phyloP scores from a whole-genome alignment of 371 early-diverging fungal genomes.

The Phascolomyces articulosus region DNA sequence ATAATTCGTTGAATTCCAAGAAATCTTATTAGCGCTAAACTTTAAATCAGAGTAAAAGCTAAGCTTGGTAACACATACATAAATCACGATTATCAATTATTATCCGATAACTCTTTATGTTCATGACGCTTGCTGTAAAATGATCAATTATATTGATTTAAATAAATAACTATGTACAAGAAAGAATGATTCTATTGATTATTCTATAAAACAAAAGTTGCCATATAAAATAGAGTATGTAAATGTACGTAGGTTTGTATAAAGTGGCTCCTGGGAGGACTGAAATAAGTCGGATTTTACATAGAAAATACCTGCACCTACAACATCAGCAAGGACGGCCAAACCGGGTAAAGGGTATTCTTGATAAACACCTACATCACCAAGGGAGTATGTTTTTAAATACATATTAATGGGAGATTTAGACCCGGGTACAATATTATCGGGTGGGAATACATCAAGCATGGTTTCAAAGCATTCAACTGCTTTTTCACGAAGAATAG shows the following conservation, averaged over 20 bases:
- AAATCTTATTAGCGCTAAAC: too few species aligned
- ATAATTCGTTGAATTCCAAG: too few species aligned
- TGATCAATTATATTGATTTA: too few species aligned
- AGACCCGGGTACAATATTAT: background rate
- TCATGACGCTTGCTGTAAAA: too few species aligned
- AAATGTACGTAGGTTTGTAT: background rate
- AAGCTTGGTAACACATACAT: too few species aligned
- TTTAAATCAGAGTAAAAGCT: too few species aligned
- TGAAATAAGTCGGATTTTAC: background rate
- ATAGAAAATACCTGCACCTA: background rate
- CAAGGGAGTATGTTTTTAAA: background rate
- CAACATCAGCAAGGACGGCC: constrained; percentile 2
- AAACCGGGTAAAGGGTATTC: constrained; percentile 1
- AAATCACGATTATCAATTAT: too few species aligned
- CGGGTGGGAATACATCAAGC: background rate
- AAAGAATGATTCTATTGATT: background rate
- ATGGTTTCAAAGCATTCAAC: background rate
- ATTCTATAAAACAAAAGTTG: background rate
- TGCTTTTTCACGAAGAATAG: background rate
- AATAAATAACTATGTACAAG: too few species aligned
- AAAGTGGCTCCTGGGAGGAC: background rate
- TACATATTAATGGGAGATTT: constrained; percentile 1
- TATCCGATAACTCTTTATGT: too few species aligned
- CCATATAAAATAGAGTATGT: background rate
- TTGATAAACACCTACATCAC: background rate